phyloP scores from a whole-genome alignment of 345 rosid species.

The Syzygium aqueum region DNA sequence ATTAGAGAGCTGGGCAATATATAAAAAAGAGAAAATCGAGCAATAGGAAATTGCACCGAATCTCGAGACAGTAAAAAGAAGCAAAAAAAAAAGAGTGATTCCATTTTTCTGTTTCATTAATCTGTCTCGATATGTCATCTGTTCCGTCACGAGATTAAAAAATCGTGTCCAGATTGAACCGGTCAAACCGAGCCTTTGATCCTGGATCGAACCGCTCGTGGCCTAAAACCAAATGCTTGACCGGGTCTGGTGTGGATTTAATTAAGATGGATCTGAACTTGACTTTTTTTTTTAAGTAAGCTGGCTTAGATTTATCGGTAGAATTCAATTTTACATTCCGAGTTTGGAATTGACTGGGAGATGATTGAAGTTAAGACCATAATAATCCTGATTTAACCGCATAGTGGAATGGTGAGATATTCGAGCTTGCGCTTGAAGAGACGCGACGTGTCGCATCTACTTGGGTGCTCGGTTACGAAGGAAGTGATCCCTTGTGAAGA shows the following conservation, averaged over 20 bases:
- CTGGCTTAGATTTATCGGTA: background rate
- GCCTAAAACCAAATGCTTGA: background rate
- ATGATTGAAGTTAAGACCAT: background rate
- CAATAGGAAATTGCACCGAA: background rate
- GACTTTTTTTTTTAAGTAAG: background rate
- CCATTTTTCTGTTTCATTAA: background rate
- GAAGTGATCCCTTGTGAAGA: background rate
- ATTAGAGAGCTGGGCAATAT: background rate
- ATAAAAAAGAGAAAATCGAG: background rate
- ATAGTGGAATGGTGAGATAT: background rate
- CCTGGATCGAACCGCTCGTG: background rate
- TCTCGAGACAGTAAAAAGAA: background rate
- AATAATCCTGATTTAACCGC: background rate
- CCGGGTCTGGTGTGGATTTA: background rate
- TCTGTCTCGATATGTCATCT: background rate
- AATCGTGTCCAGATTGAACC: background rate
- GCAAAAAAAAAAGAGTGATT: background rate
- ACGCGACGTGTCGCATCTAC: background rate
- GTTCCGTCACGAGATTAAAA: background rate
- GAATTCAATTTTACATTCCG: background rate
- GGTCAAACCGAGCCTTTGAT: background rate
- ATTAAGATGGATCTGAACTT: background rate
- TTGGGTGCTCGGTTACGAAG: background rate
- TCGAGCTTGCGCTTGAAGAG: too few relatives aligned
- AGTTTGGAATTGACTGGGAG: rapidly evolving